Evolutionary conservation across 169 alveolate species (phyloP), one percentile per base, ranked within the genome.

Genomic region (Cryptosporidium sp.): DNA sequence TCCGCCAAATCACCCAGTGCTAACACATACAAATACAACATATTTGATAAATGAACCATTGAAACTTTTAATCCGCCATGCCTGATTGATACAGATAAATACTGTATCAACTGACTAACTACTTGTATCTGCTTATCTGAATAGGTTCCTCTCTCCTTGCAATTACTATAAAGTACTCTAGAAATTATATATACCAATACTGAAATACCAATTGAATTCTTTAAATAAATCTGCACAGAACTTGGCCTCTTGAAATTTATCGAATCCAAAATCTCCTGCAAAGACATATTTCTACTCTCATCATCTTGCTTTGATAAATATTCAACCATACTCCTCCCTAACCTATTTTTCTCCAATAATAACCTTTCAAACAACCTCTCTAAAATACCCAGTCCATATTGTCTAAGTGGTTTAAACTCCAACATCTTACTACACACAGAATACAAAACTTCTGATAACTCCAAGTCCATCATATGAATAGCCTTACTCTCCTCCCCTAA

Each of bases 181-280:
- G 86, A 73, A 52, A 73, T 55, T n/a, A 73, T 73, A 39, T 41
- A 73, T 39, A 58, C 48, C 68, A 73, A 73, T 18, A 59, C 35
- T n/a, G 86, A 73, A 29, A n/a, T 21, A n/a, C 86, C 50, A 33
- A 39, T 31, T n/a, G 86, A 73, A 18, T 41, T 41, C 33, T 41
- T 55, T 16, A 73, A 58, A 12, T 37, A 21, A 51, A 16, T 31
- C 10, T 35, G 29, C 10, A 16, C 43, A n/a, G 43, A 33, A 35
- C 29, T 26, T 23, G 33, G 35, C 31, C 55, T 33, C 37, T 7
- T 55, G 29, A 21, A 35, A 59, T 58, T 33, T 2, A 52, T 8
- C 4, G 48, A 65, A 29, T 73, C 71, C n/a, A 33, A 51, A 21
- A 33, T 33, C 35, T 26, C 68, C 23, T 59, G 55, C 16, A 51